These are phyloP conservation scores for Hyaloscypha finlandica DNA, from an alignment of 495 filamentous ascomycete species.

Conservation along the genomic window DNA sequence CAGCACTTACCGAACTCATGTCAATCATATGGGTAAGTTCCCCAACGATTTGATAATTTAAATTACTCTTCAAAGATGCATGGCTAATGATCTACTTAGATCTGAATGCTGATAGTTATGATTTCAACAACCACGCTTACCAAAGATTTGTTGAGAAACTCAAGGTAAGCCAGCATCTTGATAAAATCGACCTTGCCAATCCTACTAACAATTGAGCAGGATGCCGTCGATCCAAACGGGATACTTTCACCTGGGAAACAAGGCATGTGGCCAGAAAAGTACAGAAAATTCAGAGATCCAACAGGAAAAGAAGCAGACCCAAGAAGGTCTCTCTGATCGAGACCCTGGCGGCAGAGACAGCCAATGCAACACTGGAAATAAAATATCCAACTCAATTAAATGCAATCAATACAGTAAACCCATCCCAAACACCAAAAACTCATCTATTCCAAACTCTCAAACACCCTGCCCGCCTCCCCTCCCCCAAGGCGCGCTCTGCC, in stretches of 20 bases:
- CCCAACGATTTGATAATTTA: not conserved
- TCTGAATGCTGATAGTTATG: conserved; percentile 5
- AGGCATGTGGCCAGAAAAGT: conserved; percentile 2
- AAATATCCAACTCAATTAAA: too few species aligned
- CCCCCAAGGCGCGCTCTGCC: too few species aligned
- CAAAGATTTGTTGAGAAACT: conserved; percentile 1
- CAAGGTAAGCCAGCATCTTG: not conserved
- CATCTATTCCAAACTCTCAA: too few species aligned
- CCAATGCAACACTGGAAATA: too few species aligned
- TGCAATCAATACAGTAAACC: too few species aligned
- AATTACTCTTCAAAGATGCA: not conserved
- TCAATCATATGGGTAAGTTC: conserved; percentile 1
- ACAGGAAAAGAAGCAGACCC: not conserved
- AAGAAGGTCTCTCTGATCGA: not conserved
- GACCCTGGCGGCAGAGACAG: too few species aligned
- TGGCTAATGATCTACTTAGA: not conserved
- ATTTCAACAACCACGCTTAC: conserved; percentile 1
- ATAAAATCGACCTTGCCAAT: not conserved
- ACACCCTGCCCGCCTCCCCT: too few species aligned
- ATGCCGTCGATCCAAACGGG: not conserved
- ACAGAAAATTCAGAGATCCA: not conserved
- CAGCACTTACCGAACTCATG: conserved; percentile 1
- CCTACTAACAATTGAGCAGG: not conserved
- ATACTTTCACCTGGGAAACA: not conserved
- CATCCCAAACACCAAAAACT: too few species aligned